These are phyloP conservation scores for Eutypa lata DNA, from an alignment of 2,329 filamentous ascomycete genomes.

Conservation along the genomic window DNA sequence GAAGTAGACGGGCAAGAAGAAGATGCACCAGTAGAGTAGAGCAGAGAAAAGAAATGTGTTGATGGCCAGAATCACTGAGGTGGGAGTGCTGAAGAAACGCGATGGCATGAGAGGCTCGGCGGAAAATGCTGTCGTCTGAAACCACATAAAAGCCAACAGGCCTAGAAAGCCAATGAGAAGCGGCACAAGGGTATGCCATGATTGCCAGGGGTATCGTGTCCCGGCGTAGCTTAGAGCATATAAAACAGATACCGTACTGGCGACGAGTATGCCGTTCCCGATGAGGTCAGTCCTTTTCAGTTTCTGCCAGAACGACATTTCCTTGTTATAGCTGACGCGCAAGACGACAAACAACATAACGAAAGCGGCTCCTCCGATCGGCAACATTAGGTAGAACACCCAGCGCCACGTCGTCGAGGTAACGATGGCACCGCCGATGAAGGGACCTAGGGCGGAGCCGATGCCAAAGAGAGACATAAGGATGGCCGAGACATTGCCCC, in stretches of 20 bases:
- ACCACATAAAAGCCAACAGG: neutral
- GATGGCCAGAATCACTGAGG: slow-evolving; percentile 24
- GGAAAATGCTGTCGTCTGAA: neutral
- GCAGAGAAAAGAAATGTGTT: slow-evolving; percentile 33
- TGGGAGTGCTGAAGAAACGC: slow-evolving; percentile 38
- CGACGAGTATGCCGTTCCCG: neutral
- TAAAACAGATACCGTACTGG: neutral
- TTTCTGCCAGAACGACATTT: neutral
- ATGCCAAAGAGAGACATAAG: slow-evolving; percentile 15
- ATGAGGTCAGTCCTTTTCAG: neutral
- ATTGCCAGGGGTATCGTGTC: neutral
- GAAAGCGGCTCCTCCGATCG: neutral
- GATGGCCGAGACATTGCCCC: slow-evolving; percentile 35
- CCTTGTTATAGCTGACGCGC: neutral
- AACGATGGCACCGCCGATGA: neutral
- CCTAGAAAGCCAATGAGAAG: neutral
- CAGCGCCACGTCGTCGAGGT: neutral
- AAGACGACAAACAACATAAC: neutral
- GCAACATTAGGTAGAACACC: neutral
- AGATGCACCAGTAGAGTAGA: slow-evolving; percentile 29
- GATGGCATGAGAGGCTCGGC: neutral
- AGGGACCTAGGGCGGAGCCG: neutral
- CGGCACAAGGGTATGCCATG: neutral
- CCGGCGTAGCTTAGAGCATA: neutral
- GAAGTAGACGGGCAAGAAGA: slow-evolving; percentile 40